phyloP scores from a whole-genome alignment of 2,329 filamentous ascomycete species.

The Cyclaneusma minus region DNA sequence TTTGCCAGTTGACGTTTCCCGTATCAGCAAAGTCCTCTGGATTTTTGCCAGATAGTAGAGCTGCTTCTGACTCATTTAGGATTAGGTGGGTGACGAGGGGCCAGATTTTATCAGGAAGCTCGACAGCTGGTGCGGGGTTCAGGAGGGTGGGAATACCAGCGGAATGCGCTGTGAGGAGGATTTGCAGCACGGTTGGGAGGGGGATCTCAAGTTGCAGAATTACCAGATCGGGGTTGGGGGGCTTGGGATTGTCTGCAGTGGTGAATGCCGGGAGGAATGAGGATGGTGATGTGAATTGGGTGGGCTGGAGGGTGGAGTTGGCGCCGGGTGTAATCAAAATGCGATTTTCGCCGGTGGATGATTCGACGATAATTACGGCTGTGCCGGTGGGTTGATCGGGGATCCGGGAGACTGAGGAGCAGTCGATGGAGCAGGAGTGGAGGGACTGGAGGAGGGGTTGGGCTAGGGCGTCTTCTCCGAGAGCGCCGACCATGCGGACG shows the following conservation, averaged over 20 bases:
- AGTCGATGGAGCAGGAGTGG: conserved; percentile 44
- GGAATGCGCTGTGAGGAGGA: conserved; percentile 33
- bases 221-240: conserved; percentile 41
- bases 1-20: conserved; percentile 22
- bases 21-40: conserved; percentile 27
- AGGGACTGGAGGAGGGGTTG: conserved; percentile 42
- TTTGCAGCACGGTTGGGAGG: conserved; percentile 44
- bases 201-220: conserved; percentile 72
- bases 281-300: conserved; percentile 25
- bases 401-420: conserved; percentile 31
- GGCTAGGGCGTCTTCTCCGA: conserved; percentile 55
- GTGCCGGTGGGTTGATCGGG: conserved; percentile 44
- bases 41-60: conserved; percentile 44
- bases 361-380: conserved; percentile 63
- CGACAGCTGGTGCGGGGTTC: conserved; percentile 69
- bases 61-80: conserved; percentile 82
- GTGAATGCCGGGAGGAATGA: conserved; percentile 13
- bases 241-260: conserved; percentile 19
- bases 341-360: conserved; percentile 57
- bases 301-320: conserved; percentile 35
- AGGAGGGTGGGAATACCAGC: conserved; percentile 50
- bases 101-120: conserved; percentile 52
- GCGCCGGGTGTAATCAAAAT: conserved; percentile 62
- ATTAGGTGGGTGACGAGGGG: conserved; percentile 59
- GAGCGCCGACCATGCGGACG: conserved; percentile 60